Percentiles rank a stretch among this genome's conserved stretches.
phyloP scores from a whole-genome alignment of 768 basidiomycete species.

The Polyporus arcularius region DNA sequence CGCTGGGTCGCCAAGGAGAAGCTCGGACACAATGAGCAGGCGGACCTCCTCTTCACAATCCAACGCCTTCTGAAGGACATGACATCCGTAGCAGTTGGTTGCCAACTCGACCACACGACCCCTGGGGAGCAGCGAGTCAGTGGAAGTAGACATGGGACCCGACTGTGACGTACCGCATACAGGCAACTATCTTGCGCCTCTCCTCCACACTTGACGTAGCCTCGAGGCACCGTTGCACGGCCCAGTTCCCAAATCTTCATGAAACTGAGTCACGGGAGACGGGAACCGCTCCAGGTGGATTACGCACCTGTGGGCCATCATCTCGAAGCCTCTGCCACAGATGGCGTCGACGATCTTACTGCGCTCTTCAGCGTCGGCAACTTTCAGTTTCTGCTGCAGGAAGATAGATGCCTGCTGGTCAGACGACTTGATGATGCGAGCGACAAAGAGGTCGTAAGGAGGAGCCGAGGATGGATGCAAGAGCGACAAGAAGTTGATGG shows the following conservation, averaged over 20 bases:
- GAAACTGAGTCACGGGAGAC: conserved; percentile 1
- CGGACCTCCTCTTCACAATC: conserved; percentile 90
- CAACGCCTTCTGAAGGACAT: conserved; percentile 86
- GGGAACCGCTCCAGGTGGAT: not conserved
- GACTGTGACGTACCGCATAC: conserved; percentile 65
- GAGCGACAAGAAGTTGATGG: conserved; percentile 86
- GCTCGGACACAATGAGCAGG: conserved; percentile 79
- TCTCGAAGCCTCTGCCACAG: conserved; percentile 80
- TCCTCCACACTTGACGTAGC: conserved; percentile 76
- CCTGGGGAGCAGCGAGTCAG: conserved; percentile 36
- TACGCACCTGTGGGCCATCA: conserved; percentile 84
- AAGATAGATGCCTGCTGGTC: conserved; percentile 92
- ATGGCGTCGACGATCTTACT: conserved; percentile 87
- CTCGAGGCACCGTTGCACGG: conserved; percentile 84
- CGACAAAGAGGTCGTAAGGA: conserved; percentile 79
- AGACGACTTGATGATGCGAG: conserved; percentile 85
- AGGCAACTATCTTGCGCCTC: conserved; percentile 77
- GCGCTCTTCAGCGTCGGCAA: conserved; percentile 75
- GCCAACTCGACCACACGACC: conserved; percentile 85
- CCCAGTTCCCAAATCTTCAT: conserved; percentile 87
- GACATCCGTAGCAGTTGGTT: conserved; percentile 87
- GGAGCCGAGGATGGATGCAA: conserved; percentile 85
- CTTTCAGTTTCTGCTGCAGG: conserved; percentile 87
- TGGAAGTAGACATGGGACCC: not conserved
- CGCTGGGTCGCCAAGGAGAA: conserved; percentile 81